A percentile compares a stretch with the other conserved stretches of the same genome.
These are phyloP conservation scores for Fusarium globosum DNA, from an alignment of 2,329 filamentous ascomycete species.

Conservation along the genomic window DNA sequence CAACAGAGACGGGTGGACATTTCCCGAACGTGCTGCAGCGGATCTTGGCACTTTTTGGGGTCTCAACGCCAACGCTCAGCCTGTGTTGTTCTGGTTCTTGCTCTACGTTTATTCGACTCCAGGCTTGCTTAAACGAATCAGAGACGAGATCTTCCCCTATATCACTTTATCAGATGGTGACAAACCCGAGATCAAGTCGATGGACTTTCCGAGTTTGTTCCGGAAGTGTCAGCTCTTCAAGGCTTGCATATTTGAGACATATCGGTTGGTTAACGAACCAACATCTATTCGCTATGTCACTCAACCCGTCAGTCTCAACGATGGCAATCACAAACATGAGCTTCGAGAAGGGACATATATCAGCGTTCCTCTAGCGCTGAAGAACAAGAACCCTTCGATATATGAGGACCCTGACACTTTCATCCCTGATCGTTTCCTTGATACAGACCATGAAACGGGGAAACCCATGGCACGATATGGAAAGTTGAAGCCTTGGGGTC, in stretches of 20 bases:
- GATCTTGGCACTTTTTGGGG: slow-evolving; percentile 35
- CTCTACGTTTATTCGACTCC: slow-evolving; percentile 33
- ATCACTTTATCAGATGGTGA: neutral
- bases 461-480: slow-evolving; percentile 31
- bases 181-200: slow-evolving; percentile 15
- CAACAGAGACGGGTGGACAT: slow-evolving; percentile 16
- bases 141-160: slow-evolving; percentile 25
- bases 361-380: slow-evolving; percentile 26
- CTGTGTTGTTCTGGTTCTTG: slow-evolving; percentile 38
- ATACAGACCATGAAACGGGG: slow-evolving; percentile 17
- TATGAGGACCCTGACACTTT: slow-evolving; percentile 35
- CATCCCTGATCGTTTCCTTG: slow-evolving; percentile 37
- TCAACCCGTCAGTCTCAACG: slow-evolving; percentile 20
- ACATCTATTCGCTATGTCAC: slow-evolving; percentile 35
- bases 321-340: slow-evolving; percentile 22
- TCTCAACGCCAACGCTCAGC: slow-evolving; percentile 37
- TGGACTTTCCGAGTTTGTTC: slow-evolving; percentile 20
- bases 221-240: slow-evolving; percentile 37
- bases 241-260: slow-evolving; percentile 40
- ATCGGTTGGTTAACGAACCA: slow-evolving; percentile 31
- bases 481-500: slow-evolving; percentile 39
- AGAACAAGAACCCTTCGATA: slow-evolving; percentile 26
- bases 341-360: slow-evolving; percentile 35
- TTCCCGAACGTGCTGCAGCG: slow-evolving; percentile 14
- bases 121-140: slow-evolving; percentile 9